Percentiles rank a stretch among this genome's conserved stretches.
These are phyloP conservation scores for Monocercomonoides exilis DNA, from an alignment of 78 protist species.

Conservation along the genomic window DNA sequence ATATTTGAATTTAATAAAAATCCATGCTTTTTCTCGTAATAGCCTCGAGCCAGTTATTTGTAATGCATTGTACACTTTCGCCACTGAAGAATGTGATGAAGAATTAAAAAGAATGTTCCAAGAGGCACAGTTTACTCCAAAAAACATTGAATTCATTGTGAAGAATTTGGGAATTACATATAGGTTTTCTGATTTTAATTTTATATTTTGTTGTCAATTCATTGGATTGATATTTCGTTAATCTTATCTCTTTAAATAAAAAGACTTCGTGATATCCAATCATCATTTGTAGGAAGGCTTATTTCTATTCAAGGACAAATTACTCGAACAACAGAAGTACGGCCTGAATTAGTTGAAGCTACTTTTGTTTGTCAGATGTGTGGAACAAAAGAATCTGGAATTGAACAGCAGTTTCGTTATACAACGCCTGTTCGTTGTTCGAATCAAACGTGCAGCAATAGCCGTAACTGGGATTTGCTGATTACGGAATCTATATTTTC, in stretches of 20 bases:
- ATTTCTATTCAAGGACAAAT: slow-evolving; percentile 81
- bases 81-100: neutral
- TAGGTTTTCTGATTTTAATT: neutral
- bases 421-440: slow-evolving; percentile 56
- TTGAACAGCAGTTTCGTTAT: slow-evolving; percentile 89
- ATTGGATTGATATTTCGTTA: neutral
- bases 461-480: slow-evolving; percentile 49
- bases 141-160: neutral
- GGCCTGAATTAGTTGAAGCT: slow-evolving; percentile 90
- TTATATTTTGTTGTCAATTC: neutral
- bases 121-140: neutral
- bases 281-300: slow-evolving; percentile 58
- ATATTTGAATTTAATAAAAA: neutral
- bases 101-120: neutral
- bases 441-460: slow-evolving; percentile 52
- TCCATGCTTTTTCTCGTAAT: neutral
- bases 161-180: neutral
- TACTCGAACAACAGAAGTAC: slow-evolving; percentile 86
- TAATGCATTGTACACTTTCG: neutral
- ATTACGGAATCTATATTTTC: slow-evolving; percentile 55
- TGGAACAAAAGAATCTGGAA: slow-evolving; percentile 13
- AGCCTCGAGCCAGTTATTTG: neutral
- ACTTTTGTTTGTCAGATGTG: slow-evolving; percentile 80
- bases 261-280: slow-evolving; percentile 52
- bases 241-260: neutral